Evolutionary conservation across 805 yeast genomes (phyloP), one percentile per base, ranked within the genome.

Genomic region (Ogataea pilisensis): DNA sequence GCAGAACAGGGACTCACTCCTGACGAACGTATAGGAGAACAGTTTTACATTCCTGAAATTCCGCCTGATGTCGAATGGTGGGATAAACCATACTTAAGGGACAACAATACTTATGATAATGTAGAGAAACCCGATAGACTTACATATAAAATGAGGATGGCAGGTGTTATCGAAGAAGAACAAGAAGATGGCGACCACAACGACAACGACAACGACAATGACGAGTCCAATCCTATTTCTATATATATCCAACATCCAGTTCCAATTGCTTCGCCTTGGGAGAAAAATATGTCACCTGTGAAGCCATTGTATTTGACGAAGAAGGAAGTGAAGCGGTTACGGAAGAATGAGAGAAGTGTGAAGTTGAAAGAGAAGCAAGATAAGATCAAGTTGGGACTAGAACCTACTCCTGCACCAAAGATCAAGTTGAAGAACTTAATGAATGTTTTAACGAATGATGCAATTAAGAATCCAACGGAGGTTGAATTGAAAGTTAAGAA

Each of bases 21-120:
- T 0, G 79, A 83, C 47, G 57, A 65, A 14, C 51, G 55, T 1
- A 43, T 71, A 1, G 82, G 81, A 4, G 96, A 87, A 53, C 73
- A 76, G 16, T 57, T 65, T 8, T 84, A 72, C 53, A 60, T 64
- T 38, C 65, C 65, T 0, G 57, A 54, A 0, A 54, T 44, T 16
- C 89, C 90, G 1, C 95, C 95, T 0, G 45, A 42, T 2, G 61
- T 80, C 2, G 96, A 89, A 60, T 88, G 96, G 96, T 91, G 97
- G 97, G 96, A 91, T 63, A 58, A 63, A 39, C 77, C 77, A 2
- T 75, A 77, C 35, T 49, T 84, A 2, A 58, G 58, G 30, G 51
- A 49, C 11, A 60, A 61, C 3, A 55, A 55, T 31, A 29, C 31
- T 5, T 72, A 75, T 48, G 57, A 57, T 2, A 53, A 65, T 30